A percentile compares a stretch with the other conserved stretches of the same genome.
Evolutionary conservation across 148 eudicot species (phyloP).

Genomic region (Dianthus caryophyllus): DNA sequence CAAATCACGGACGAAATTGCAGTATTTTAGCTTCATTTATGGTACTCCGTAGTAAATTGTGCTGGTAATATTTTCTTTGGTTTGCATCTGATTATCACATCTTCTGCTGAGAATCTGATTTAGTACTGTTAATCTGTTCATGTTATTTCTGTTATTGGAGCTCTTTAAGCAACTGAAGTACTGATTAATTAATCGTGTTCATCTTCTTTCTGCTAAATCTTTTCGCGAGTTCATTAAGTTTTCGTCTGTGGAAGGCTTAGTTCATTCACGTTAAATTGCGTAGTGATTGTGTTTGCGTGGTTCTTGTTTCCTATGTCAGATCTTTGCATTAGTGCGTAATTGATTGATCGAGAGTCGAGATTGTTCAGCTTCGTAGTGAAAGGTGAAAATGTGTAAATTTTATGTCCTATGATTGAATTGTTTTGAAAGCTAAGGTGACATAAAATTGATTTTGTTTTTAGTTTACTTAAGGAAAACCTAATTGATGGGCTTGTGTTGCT

Average conservation of each 20-base stretch:
- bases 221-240: background rate
- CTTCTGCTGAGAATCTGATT: background rate
- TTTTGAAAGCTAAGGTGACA: background rate
- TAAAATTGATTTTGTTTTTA: background rate
- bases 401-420: background rate
- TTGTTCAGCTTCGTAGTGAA: background rate
- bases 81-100: background rate
- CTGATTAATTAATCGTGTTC: background rate
- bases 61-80: background rate
- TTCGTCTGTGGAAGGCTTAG: background rate
- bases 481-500: background rate
- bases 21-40: background rate
- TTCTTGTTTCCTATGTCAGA: background rate
- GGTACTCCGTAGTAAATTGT: background rate
- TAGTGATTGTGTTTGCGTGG: background rate
- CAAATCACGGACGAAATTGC: background rate
- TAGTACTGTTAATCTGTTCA: no score
- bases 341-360: background rate
- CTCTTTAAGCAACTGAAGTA: no score
- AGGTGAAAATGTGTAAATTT: background rate
- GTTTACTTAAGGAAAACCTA: background rate
- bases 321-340: background rate
- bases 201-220: background rate
- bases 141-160: no score
- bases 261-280: background rate